These are phyloP conservation scores for Penicillium maclennaniae DNA, from an alignment of 495 filamentous ascomycete species.

Conservation along the genomic window DNA sequence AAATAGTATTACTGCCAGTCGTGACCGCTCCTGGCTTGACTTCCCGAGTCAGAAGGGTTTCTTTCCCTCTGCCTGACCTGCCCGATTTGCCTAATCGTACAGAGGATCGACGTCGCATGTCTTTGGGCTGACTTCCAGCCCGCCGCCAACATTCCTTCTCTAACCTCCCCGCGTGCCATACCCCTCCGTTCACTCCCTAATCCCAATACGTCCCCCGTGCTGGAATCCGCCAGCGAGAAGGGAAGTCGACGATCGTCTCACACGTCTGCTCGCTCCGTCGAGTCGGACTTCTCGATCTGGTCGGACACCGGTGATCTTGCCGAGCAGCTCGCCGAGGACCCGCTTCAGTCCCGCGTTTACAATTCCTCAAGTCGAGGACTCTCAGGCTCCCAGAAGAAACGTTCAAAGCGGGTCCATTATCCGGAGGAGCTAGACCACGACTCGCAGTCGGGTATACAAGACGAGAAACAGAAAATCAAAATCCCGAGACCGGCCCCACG, in stretches of 20 bases:
- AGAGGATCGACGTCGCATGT: conserved; percentile 4
- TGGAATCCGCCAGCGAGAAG: conserved; percentile 45
- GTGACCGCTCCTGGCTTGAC: conserved; percentile 4
- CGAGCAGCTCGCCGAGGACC: conserved; percentile 84
- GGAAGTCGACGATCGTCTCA: conserved; percentile 50
- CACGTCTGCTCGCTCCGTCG: conserved; percentile 57
- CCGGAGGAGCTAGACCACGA: conserved; percentile 40
- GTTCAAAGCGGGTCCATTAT: conserved; percentile 53
- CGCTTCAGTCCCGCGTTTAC: conserved; percentile 60
- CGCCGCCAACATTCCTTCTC: conserved; percentile 58
- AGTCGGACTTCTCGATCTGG: conserved; percentile 77
- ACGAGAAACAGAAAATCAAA: conserved; percentile 72
- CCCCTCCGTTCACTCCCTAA: conserved; percentile 53
- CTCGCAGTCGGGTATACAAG: conserved; percentile 40
- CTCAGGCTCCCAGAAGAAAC: conserved; percentile 31
- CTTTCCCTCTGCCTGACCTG: background rate
- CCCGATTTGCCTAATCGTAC: background rate
- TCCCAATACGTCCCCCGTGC: conserved; percentile 30
- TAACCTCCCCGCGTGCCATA: conserved; percentile 51
- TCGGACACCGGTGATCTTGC: conserved; percentile 91
- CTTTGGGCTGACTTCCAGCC: conserved; percentile 36
- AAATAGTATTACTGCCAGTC: conserved; percentile 2
- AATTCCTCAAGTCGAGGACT: conserved; percentile 58
- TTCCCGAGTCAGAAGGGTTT: background rate
- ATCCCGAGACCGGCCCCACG: conserved; percentile 68